Conservation (phyloP, 306 rosid species). For the Vigna hirtella region DNA sequence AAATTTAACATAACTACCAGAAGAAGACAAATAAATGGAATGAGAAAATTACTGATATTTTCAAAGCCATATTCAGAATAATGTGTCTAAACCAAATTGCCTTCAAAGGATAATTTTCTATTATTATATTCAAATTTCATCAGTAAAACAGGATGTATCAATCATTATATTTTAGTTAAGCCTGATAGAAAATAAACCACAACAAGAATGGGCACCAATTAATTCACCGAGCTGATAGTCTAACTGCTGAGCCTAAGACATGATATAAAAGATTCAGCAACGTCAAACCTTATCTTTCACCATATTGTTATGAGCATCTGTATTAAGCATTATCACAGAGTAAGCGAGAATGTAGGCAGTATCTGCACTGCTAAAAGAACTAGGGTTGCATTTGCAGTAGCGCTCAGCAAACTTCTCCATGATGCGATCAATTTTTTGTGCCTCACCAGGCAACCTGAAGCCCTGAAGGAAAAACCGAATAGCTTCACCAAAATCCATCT, state of each 20-base stretch:
- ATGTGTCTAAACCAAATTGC: constrained; percentile 22
- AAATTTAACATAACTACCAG: constrained; percentile 29
- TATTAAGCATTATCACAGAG: constrained; percentile 99
- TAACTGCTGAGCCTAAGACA: constrained; percentile 26
- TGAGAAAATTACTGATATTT: constrained; percentile 30
- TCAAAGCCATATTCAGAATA: constrained; percentile 31
- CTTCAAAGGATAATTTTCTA: constrained; percentile 29
- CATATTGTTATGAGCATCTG: constrained; percentile 97
- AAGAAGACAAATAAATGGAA: constrained; percentile 20
- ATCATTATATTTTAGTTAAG: constrained; percentile 22
- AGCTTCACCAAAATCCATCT: constrained; percentile 93
- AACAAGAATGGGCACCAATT: constrained; percentile 34
- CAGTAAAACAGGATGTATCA: constrained; percentile 21
- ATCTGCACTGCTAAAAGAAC: constrained; percentile 96
- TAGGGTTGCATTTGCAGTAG: constrained; percentile 94
- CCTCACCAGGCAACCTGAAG: constrained; percentile 98
- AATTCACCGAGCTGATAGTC: constrained; percentile 26
- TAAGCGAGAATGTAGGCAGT: constrained; percentile 98
- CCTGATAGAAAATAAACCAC: constrained; percentile 20
- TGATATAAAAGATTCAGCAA: constrained; percentile 44
- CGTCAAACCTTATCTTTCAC: constrained; percentile 94
- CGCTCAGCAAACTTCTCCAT: constrained; percentile 99
- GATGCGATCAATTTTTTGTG: constrained; percentile 98
- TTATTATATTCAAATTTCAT: constrained; percentile 37
- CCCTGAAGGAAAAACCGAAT: constrained; percentile 95